phyloP scores from a whole-genome alignment of 2,329 filamentous ascomycete genomes.

The Trichoderma sp. region DNA sequence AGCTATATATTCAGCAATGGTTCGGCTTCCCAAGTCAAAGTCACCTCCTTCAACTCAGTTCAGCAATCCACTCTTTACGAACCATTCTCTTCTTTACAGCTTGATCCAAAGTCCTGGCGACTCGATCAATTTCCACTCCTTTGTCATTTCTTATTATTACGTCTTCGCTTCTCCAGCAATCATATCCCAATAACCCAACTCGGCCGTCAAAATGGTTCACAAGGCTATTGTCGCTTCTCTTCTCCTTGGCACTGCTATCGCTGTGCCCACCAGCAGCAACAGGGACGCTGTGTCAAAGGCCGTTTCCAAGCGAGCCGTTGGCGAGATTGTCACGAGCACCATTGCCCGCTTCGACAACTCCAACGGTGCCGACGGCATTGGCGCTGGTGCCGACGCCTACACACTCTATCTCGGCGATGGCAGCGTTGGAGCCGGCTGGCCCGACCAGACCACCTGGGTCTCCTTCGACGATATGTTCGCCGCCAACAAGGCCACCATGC shows the following conservation, averaged over 20 bases:
- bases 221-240: constrained; percentile 26
- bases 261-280: constrained; percentile 14
- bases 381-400: constrained; percentile 37
- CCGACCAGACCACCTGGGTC: constrained; percentile 25
- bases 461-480: constrained; percentile 33
- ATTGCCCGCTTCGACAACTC: constrained; percentile 24
- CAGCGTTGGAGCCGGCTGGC: constrained; percentile 25
- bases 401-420: constrained; percentile 30
- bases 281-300: constrained; percentile 15
- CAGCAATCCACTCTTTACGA: not conserved
- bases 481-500: constrained; percentile 31
- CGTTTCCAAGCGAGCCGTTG: constrained; percentile 6
- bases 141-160: not conserved
- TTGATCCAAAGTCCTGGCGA: not conserved
- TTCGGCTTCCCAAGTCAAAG: not conserved
- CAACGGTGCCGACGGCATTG: constrained; percentile 28
- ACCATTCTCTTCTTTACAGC: not conserved
- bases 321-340: constrained; percentile 16
- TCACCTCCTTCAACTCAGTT: not conserved
- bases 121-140: not conserved
- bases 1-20: not conserved
- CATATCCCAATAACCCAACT: not conserved
- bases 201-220: constrained; percentile 23
- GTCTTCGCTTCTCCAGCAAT: not conserved
- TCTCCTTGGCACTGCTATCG: constrained; percentile 22